Base-by-base conservation (phyloP, 768 basidiomycete genomes). In the Tricholoma saponaceum region DNA sequence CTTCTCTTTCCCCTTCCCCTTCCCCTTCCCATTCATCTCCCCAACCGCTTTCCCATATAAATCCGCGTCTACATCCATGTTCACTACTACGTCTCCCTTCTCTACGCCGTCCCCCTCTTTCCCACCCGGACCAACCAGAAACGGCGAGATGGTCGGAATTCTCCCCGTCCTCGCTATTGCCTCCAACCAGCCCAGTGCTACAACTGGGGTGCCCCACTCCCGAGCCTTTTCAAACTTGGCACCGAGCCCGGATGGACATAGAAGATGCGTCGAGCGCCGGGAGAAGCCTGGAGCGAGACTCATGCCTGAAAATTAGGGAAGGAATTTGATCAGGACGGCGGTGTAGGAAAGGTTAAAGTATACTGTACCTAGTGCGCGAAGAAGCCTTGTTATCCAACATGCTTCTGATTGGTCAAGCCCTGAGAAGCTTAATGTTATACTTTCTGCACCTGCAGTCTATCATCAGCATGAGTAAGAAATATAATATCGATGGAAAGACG, bases 171-270 rank as follows among this genome's bases (percentile, higher is more conserved):
- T 67, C 8, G 80, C 85, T 60, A 92, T 82, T 0, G 75, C 73
- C 12, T 76, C 75, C 16, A 97, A 66, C 92, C 93, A 97, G 8
- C 72, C 74, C 68, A 88, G 74, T 35, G 79, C 76, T 20, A 95
- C 77, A n/a, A 90, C 83, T 0, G 87, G 85, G 7, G 89, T 81
- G 13, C 78, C 78, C 94, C 95, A 96, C 66, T 91, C 84, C 37
- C 69, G 66, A 2, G 94, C 92, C 67, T 87, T 92, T 14, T 86
- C 82, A 52, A 82, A 91, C 67, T 97, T 96, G 22, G 78, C 75
- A 14, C 95, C 92, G 0, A 67, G 72, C 0, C 79, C 82, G 5
- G 83, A 77, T 0, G 89, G 88, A 66, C 92, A 94, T 7, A 97
- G 73, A 1, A 97, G 77, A 62, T 96, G 90, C 0, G 94, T 95